Conservation (phyloP, 768 basidiomycete genomes). For the Leccinum incarnatum region DNA sequence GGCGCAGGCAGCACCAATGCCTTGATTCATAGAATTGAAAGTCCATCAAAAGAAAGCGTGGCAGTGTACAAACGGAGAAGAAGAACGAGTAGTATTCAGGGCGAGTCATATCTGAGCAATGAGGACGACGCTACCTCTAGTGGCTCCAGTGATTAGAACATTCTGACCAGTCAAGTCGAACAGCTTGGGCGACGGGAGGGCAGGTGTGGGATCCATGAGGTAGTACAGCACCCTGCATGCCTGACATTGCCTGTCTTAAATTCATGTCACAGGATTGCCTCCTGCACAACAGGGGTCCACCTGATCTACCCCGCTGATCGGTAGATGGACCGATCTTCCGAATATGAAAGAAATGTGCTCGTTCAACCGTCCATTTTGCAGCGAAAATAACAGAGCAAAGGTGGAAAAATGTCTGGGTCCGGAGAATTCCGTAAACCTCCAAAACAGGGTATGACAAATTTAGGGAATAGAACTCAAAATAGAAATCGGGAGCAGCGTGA, state of each 20-base stretch:
- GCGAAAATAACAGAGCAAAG: neutral
- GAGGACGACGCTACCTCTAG: constrained; percentile 56
- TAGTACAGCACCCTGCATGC: constrained; percentile 5
- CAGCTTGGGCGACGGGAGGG: constrained; percentile 48
- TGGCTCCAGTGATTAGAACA: constrained; percentile 78
- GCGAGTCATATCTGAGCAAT: constrained; percentile 9
- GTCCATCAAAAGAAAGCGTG: constrained; percentile 8
- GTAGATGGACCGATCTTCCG: constrained; percentile 29
- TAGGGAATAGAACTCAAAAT: constrained; percentile 21
- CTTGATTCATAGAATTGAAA: constrained; percentile 29
- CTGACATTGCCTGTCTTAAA: constrained; percentile 15
- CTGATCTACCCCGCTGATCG: constrained; percentile 33
- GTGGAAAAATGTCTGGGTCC: constrained; percentile 13
- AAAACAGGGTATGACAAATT: constrained; percentile 24
- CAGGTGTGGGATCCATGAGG: constrained; percentile 54
- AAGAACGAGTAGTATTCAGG: constrained; percentile 15
- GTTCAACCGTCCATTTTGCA: neutral
- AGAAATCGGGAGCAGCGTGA: constrained; percentile 25
- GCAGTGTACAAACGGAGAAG: constrained; percentile 13
- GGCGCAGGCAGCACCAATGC: constrained; percentile 55
- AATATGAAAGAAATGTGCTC: constrained; percentile 7
- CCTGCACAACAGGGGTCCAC: constrained; percentile 1
- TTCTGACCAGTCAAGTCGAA: constrained; percentile 67
- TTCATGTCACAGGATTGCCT: constrained; percentile 7
- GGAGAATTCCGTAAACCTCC: constrained; percentile 15